Base-by-base conservation (phyloP, 768 basidiomycete genomes). In the Asterophora lycoperdoides region DNA sequence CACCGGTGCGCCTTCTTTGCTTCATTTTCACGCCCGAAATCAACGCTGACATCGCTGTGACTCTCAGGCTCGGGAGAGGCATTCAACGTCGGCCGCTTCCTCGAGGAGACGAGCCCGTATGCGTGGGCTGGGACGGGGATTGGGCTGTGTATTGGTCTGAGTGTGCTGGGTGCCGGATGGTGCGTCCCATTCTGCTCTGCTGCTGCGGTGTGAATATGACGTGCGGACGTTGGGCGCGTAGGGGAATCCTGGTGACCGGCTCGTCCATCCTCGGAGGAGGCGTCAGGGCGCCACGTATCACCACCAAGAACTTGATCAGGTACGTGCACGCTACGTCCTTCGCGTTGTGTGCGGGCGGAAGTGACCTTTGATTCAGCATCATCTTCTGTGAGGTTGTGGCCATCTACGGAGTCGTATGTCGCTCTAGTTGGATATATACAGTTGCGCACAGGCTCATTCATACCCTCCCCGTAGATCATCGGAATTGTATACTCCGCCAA, bases 361-460 rank as follows among this genome's bases (percentile, higher is more conserved):
- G 18, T 18, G 23, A 23, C 23, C 23, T 23, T 23, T 23, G 23
- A 23, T 23, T 23, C 60, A 97, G 95, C 57, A 93, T 98, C 73
- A 97, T 99, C 62, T 97, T 98, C 77, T 97, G 95, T 68, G 95
- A 98, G 73, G 96, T 97, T 62, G 94, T 99, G 23, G 96, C 95
- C 50, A 98, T 99, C 62, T 98, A 98, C 71, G 96, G 89, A 49
- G 90, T 92, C 44, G 91, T 93, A 68, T 51, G 87, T 76, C 36
- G 13, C 9, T n/a, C n/a, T n/a, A 29, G 13, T 10, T 32, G 30
- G 13, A 32, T 13, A 8, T 32, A 10, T 32, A 2, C 30, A 32
- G 30, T 10, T 32, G 30, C 30, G 13, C 30, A 10, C 3, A 18
- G 20, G 42, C 20, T 23, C 11, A 29, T 18, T 15, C 3, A n/a